These are phyloP conservation scores for Coemansia sp. DNA, from an alignment of 192 early-diverging fungal species.

Conservation along the genomic window DNA sequence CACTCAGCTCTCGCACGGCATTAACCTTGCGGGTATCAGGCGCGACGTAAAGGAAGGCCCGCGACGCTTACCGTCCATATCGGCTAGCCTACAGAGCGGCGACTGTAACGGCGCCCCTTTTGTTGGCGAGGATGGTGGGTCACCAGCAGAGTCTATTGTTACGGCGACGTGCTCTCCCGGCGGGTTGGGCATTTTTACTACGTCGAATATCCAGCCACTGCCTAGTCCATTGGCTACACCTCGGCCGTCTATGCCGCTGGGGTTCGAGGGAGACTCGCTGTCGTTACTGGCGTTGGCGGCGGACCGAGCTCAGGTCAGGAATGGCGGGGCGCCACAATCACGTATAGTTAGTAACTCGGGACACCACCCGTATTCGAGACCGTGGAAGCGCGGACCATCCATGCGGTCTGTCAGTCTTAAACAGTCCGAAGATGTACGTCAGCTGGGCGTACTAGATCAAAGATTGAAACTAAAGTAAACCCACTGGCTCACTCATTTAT, in stretches of 20 bases:
- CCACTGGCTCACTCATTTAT: not conserved
- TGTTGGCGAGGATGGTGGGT: not conserved
- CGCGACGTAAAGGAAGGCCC: constrained; percentile 46
- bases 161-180: constrained; percentile 17
- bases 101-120: not conserved
- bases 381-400: constrained; percentile 17
- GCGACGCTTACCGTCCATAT: constrained; percentile 50
- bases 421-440: constrained; percentile 49
- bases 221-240: constrained; percentile 50
- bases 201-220: constrained; percentile 16
- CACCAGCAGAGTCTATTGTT: constrained; percentile 5
- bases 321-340: constrained; percentile 4
- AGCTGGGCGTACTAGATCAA: constrained; percentile 45
- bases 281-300: constrained; percentile 32
- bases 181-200: constrained; percentile 43
- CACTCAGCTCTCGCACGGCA: constrained; percentile 10
- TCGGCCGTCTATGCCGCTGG: constrained; percentile 23
- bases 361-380: constrained; percentile 39
- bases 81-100: constrained; percentile 18
- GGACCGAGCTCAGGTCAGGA: constrained; percentile 25
- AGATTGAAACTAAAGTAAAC: constrained; percentile 40
- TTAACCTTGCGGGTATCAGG: constrained; percentile 41
- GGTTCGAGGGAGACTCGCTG: constrained; percentile 43
- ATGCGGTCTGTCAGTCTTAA: constrained; percentile 49
- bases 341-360: constrained; percentile 3